Evolutionary conservation across 192 early-diverging fungal species (phyloP).

Genomic region (Glomus cerebriforme): DNA sequence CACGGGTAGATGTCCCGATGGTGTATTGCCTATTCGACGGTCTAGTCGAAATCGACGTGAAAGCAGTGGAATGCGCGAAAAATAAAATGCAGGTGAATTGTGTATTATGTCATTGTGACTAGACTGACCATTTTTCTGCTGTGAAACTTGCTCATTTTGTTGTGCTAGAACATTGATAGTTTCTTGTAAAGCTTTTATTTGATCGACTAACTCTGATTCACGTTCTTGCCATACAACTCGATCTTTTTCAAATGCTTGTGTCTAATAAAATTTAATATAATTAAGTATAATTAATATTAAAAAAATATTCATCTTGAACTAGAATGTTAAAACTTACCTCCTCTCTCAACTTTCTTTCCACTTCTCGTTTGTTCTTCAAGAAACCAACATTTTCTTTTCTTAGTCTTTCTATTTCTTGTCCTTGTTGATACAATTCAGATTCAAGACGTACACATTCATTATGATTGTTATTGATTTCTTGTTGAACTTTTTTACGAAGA

Average conservation of each 20-base stretch:
- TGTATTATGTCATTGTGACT: conserved; percentile 7
- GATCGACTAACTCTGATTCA: conserved; percentile 21
- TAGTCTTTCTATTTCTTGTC: conserved; percentile 27
- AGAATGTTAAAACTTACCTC: conserved; percentile 11
- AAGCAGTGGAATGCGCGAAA: background rate
- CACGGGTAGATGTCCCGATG: conserved; percentile 15
- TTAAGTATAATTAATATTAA: background rate
- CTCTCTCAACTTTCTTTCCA: conserved; percentile 29
- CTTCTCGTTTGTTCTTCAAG: conserved; percentile 30
- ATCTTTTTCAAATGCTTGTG: conserved; percentile 32
- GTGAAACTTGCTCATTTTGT: conserved; percentile 4
- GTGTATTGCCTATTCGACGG: conserved; percentile 14
- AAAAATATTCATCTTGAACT: conserved; percentile 12
- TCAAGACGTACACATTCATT: conserved; percentile 27
- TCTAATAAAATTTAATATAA: conserved; percentile 6
- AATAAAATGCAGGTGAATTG: background rate
- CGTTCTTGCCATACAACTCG: conserved; percentile 23
- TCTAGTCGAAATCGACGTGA: background rate
- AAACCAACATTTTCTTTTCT: conserved; percentile 28
- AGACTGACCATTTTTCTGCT: conserved; percentile 9
- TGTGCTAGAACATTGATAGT: conserved; percentile 29
- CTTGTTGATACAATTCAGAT: conserved; percentile 28
- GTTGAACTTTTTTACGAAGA: conserved; percentile 29
- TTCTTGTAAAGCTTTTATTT: conserved; percentile 30
- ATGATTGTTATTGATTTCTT: conserved; percentile 16